Evolutionary conservation across 306 rosid species (phyloP).

Genomic region (Castanopsis chinensis): DNA sequence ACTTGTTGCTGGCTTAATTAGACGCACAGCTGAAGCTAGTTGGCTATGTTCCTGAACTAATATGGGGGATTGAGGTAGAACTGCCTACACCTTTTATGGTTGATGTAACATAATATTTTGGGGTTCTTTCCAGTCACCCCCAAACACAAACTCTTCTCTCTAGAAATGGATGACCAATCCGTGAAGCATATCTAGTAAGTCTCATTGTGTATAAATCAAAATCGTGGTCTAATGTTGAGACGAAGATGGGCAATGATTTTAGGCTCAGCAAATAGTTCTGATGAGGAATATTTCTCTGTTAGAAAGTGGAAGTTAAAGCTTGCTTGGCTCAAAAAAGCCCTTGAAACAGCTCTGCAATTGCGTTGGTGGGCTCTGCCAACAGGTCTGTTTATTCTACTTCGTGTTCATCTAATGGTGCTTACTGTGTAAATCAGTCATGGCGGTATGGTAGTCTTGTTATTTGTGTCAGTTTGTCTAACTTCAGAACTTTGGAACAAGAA

Average conservation of each 20-base stretch:
- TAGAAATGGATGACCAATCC: no score
- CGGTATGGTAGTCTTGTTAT: not conserved
- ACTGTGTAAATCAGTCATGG: not conserved
- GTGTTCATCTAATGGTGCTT: constrained; percentile 24
- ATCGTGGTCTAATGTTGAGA: constrained; percentile 25
- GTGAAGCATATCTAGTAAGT: no score
- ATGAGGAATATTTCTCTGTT: constrained; percentile 51
- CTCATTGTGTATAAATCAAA: no score
- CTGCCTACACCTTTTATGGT: no score
- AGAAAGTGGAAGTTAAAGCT: constrained; percentile 67
- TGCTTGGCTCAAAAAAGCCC: constrained; percentile 83
- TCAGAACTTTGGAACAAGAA: not conserved
- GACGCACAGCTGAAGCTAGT: constrained; percentile 57
- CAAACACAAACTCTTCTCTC: no score
- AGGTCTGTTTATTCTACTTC: constrained; percentile 56
- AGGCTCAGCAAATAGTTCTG: constrained; percentile 38
- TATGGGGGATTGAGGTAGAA: no score
- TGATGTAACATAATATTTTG: no score
- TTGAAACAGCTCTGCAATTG: constrained; percentile 86
- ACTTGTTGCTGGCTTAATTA: constrained; percentile 42
- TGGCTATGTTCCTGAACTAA: constrained; percentile 39
- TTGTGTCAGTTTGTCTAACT: not conserved
- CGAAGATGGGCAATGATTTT: constrained; percentile 21
- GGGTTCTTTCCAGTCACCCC: no score
- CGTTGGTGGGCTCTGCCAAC: constrained; percentile 84